Base-by-base conservation (phyloP, 2,329 filamentous ascomycete species). In the Trichophyton schoenleinii region DNA sequence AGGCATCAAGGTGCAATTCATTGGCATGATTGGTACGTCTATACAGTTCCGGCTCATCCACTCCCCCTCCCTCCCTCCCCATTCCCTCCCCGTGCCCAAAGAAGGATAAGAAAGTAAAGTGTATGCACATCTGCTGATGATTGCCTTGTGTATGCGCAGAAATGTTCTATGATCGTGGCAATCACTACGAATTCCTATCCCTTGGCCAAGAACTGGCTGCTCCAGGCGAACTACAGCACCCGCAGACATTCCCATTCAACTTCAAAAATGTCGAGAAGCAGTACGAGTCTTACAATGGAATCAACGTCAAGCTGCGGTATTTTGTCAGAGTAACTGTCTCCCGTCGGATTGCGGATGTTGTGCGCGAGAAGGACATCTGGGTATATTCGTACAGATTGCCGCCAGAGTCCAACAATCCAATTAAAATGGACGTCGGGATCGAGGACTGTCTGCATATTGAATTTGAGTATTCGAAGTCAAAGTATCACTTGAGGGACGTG, bases 201-300 rank as follows among this genome's bases (percentile, higher is more conserved):
- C 84, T 97, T 31, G 92, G 94, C 69, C 95, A 97, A 77, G 94
- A 99, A 77, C 86, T 99, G 46, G 94, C 94, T 18, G 91, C 94
- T 18, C 94, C 94, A 1, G 94, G 94, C 74, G 94, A 99, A 79
- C 87, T 99, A 62, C 94, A 97, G 74, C 95, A 99, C 77, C 94
- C 94, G 49, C 94, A 99, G 79, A 96, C 91, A 57, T 96, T 96
- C 75, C 90, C 95, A 68, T 99, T 99, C 84, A 95, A 96, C 80
- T 99, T 99, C 84, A 97, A 97, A 77, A 99, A 97, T 75, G 91
- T 99, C 70, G 94, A 99, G 83, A 99, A 99, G 81, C 91, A 95
- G 76, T 99, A 99, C 81, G 95, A 99, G 78, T 96, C 91, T 66
- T 99, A 99, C 82, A 95, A 96, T 74, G 94, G 94, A 72, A 99